Percentiles rank a stretch among this genome's conserved stretches.
phyloP scores from a whole-genome alignment of 306 rosid genomes.

The Trifolium subterraneum region DNA sequence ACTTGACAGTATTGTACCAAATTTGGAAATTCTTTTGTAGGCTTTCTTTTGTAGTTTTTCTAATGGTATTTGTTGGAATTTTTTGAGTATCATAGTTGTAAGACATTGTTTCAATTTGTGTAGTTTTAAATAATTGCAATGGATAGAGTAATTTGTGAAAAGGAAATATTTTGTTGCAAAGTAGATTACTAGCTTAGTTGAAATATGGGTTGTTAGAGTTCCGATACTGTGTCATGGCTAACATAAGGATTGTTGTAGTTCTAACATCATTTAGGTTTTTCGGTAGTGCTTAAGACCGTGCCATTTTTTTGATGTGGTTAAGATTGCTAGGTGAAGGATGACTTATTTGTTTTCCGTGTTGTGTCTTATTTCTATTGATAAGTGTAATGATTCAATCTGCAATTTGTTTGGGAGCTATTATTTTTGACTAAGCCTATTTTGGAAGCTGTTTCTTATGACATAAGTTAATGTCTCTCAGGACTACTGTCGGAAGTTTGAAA shows the following conservation, averaged over 20 bases:
- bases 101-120: constrained; percentile 25
- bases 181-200: constrained; percentile 24
- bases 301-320: constrained; percentile 15
- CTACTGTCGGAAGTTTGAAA: constrained; percentile 1
- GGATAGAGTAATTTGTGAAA: constrained; percentile 19
- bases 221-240: background rate
- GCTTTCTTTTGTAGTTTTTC: background rate
- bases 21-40: constrained; percentile 10
- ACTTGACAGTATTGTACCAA: background rate
- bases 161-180: constrained; percentile 10
- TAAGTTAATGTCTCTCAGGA: background rate
- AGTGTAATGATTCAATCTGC: constrained; percentile 8
- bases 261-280: constrained; percentile 11
- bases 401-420: constrained; percentile 21
- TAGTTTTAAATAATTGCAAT: constrained; percentile 16
- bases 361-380: constrained; percentile 16
- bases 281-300: background rate
- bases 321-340: constrained; percentile 29
- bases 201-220: background rate
- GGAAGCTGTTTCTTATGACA: constrained; percentile 1
- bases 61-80: background rate
- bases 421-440: constrained; percentile 16
- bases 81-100: constrained; percentile 1
- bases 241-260: background rate
- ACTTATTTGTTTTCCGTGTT: background rate